Evolutionary conservation across 495 filamentous ascomycete species (phyloP).

Genomic region (Penicillium taxi): DNA sequence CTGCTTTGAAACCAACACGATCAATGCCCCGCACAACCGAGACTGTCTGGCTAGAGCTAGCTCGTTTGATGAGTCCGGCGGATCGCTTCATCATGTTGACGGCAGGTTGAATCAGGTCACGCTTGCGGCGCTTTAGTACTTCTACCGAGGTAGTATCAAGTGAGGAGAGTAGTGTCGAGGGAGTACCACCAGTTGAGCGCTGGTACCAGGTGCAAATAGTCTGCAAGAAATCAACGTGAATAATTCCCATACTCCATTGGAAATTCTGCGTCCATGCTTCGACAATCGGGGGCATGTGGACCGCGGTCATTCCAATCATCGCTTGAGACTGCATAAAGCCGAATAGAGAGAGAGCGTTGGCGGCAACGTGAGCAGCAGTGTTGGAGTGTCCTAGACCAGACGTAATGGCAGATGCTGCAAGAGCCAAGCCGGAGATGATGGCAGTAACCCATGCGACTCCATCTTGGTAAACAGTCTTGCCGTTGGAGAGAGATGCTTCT

Average conservation of each 20-base stretch:
- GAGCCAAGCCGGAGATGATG: constrained; percentile 73
- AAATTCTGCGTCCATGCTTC: constrained; percentile 96
- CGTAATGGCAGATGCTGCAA: constrained; percentile 75
- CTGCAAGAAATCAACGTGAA: constrained; percentile 80
- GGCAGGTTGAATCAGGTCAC: constrained; percentile 31
- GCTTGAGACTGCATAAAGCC: constrained; percentile 95
- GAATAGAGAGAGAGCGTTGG: constrained; percentile 87
- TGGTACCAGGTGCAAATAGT: constrained; percentile 93
- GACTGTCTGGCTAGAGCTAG: constrained; percentile 42
- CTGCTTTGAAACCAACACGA: constrained; percentile 77
- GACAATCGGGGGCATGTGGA: constrained; percentile 84
- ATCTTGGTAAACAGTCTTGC: constrained; percentile 83
- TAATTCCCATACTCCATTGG: constrained; percentile 98
- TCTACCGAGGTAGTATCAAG: constrained; percentile 73
- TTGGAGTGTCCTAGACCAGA: constrained; percentile 87
- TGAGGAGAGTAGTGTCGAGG: constrained; percentile 68
- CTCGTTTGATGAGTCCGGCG: constrained; percentile 22
- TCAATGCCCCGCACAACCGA: constrained; percentile 78
- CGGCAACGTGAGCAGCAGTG: constrained; percentile 89
- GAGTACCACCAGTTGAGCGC: constrained; percentile 81
- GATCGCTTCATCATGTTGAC: constrained; percentile 39
- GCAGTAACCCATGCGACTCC: constrained; percentile 86
- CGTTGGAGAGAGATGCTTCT: constrained; percentile 82
- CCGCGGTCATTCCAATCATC: constrained; percentile 81
- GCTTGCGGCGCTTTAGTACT: constrained; percentile 51